Percentiles rank a stretch among this genome's conserved stretches.
These are phyloP conservation scores for Agrostemma githago DNA, from an alignment of 148 eudicot species.

Conservation along the genomic window DNA sequence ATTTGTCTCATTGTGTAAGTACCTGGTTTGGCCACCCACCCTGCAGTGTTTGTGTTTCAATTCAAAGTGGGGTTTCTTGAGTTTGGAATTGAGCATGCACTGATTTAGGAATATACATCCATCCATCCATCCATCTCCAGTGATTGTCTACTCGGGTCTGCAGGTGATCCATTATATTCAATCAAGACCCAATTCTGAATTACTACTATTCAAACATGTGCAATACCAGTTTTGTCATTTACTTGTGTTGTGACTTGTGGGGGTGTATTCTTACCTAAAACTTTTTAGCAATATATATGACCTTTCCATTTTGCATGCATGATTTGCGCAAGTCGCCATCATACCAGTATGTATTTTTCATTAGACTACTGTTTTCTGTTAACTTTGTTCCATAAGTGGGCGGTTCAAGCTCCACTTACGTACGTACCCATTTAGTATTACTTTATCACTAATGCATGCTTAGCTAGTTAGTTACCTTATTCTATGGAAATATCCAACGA, in stretches of 20 bases:
- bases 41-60: no score
- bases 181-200: neutral
- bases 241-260: slow-evolving; percentile 1
- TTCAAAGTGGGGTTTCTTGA: neutral
- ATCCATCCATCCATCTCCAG: neutral
- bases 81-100: neutral
- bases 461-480: neutral
- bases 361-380: neutral
- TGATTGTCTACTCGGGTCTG: neutral
- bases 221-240: slow-evolving; percentile 5
- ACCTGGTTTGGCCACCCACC: neutral
- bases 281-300: neutral
- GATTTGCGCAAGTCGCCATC: slow-evolving; percentile 9
- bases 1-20: neutral
- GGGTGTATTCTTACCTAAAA: slow-evolving; percentile 4
- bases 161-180: neutral
- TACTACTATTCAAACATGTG: slow-evolving; percentile 4
- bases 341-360: neutral
- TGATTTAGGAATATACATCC: neutral
- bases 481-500: neutral
- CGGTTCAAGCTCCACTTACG: slow-evolving; percentile 2
- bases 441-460: neutral
- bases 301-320: slow-evolving; percentile 1
- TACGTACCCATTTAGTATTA: neutral
- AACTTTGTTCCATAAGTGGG: slow-evolving; percentile 8